Evolutionary conservation across 495 filamentous ascomycete genomes (phyloP).

Genomic region (Penicillium pulvis): DNA sequence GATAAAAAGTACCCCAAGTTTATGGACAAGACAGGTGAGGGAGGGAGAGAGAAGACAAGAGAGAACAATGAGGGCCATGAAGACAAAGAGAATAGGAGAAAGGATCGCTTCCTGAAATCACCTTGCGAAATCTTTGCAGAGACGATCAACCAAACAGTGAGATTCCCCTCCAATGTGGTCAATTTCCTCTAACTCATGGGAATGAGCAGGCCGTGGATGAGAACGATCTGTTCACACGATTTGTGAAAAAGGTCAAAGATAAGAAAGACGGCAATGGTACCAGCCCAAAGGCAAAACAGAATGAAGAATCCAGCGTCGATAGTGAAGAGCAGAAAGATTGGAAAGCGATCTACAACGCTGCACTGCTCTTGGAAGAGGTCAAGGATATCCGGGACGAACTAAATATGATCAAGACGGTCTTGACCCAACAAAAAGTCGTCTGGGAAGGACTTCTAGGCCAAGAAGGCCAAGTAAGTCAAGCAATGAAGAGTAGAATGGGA

Average conservation of each 20-base stretch:
- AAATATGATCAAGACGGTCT: background rate
- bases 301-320: background rate
- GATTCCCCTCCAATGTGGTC: too few relatives aligned
- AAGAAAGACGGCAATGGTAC: too few relatives aligned
- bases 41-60: too few relatives aligned
- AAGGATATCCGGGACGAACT: constrained; percentile 1
- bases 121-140: background rate
- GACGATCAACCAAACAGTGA: background rate
- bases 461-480: too few relatives aligned
- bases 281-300: background rate
- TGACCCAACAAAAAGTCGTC: background rate
- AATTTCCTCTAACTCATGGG: too few relatives aligned
- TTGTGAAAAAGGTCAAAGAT: background rate
- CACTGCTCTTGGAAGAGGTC: background rate
- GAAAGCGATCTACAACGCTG: too few relatives aligned
- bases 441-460: too few relatives aligned
- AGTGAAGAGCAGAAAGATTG: too few relatives aligned
- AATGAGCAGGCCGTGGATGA: background rate
- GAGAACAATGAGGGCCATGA: too few relatives aligned
- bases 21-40: too few relatives aligned
- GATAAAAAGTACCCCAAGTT: too few relatives aligned
- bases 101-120: background rate
- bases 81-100: background rate
- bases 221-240: background rate
- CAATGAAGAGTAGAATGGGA: too few relatives aligned